phyloP scores from a whole-genome alignment of 1,139 yeast species.

The Hemisphaericaspora xylofermentans region DNA sequence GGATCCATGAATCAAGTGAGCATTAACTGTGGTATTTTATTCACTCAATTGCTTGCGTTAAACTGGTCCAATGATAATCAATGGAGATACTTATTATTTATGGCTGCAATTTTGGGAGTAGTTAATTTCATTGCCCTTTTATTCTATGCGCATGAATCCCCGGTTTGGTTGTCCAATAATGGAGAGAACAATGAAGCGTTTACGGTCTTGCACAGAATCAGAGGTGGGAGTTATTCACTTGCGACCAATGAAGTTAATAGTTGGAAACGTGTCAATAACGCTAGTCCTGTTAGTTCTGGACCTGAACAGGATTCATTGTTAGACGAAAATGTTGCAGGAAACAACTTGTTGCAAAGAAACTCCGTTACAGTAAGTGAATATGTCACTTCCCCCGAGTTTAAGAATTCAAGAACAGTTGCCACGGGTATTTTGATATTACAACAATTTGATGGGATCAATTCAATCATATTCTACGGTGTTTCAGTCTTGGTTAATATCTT shows the following conservation, averaged over 20 bases:
- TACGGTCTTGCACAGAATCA: conserved; percentile 33
- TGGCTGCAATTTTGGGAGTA: conserved; percentile 57
- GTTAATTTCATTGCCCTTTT: conserved; percentile 44
- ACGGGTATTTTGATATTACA: conserved; percentile 81
- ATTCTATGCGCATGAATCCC: conserved; percentile 67
- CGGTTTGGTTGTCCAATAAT: conserved; percentile 67
- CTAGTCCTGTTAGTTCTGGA: conserved; percentile 4
- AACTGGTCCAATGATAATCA: conserved; percentile 59
- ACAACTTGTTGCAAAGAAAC: conserved; percentile 3
- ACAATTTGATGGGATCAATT: conserved; percentile 89
- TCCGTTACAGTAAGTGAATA: conserved; percentile 41
- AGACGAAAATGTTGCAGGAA: conserved; percentile 17
- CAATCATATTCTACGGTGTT: conserved; percentile 90
- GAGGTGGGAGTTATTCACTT: conserved; percentile 42
- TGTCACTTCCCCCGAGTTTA: conserved; percentile 49
- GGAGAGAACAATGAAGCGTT: conserved; percentile 35
- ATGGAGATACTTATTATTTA: conserved; percentile 71
- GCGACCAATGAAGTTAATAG: conserved; percentile 39
- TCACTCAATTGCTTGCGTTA: conserved; percentile 75
- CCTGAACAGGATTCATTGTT: conserved; percentile 11
- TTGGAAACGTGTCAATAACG: conserved; percentile 26
- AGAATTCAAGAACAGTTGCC: conserved; percentile 62
- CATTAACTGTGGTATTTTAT: conserved; percentile 77
- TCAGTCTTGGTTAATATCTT: conserved; percentile 67
- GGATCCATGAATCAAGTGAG: conserved; percentile 90